A percentile compares a stretch with the other conserved stretches of the same genome.
phyloP scores from a whole-genome alignment of 164 flowering plant genomes.

The Litsea cubeba region DNA sequence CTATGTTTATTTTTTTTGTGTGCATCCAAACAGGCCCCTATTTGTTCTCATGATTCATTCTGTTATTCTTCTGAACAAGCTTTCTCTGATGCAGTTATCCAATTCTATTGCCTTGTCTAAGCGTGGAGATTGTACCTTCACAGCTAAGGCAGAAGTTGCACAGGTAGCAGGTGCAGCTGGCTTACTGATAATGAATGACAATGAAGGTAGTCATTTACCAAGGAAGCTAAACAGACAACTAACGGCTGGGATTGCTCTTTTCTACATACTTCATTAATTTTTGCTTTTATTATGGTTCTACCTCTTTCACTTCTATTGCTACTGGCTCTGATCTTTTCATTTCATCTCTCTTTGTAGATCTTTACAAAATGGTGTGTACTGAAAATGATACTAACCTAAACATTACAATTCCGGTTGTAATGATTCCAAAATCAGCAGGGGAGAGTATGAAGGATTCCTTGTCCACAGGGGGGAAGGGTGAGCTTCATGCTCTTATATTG shows the following conservation, averaged over 20 bases:
- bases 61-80: background rate
- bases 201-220: conserved; percentile 46
- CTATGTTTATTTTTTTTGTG: too few relatives aligned
- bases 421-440: conserved; percentile 69
- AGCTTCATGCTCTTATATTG: conserved; percentile 7
- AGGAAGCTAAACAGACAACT: background rate
- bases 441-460: conserved; percentile 41
- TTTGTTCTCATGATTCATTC: background rate
- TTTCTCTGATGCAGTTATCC: conserved; percentile 40
- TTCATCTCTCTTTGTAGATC: conserved; percentile 33
- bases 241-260: background rate
- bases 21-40: too few relatives aligned
- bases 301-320: background rate
- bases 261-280: background rate
- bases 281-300: background rate
- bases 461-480: conserved; percentile 46
- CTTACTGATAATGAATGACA: conserved; percentile 60
- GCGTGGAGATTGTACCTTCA: conserved; percentile 73
- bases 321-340: background rate
- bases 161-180: conserved; percentile 62
- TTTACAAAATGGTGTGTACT: conserved; percentile 62
- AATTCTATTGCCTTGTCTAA: conserved; percentile 46
- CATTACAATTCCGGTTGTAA: conserved; percentile 69
- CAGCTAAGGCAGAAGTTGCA: conserved; percentile 60
- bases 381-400: conserved; percentile 40